Percentiles rank a stretch among this genome's conserved stretches.
phyloP scores from a whole-genome alignment of 345 rosid species.

The Physaria fendleri region DNA sequence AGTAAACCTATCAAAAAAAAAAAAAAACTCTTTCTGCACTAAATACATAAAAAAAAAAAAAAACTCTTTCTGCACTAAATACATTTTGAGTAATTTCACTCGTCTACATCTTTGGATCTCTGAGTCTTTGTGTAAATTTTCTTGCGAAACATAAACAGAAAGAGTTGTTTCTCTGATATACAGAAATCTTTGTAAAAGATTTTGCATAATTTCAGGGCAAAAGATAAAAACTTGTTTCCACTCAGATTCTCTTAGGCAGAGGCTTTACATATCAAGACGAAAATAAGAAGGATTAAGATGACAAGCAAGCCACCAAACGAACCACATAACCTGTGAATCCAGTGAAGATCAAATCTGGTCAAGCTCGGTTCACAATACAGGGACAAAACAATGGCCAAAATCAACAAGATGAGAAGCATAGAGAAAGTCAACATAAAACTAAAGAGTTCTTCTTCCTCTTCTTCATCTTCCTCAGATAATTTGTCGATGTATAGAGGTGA shows the following conservation, averaged over 20 bases:
- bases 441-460: conserved; percentile 39
- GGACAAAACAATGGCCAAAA: conserved; percentile 47
- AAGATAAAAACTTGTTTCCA: neutral
- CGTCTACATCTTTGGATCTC: conserved; percentile 13
- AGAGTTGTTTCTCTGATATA: neutral
- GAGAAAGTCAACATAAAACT: conserved; percentile 39
- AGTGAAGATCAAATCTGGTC: conserved; percentile 64
- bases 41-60: too few species aligned
- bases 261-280: conserved; percentile 53
- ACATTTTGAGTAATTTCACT: conserved; percentile 5
- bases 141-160: conserved; percentile 4
- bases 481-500: conserved; percentile 72
- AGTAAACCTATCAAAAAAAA: conserved; percentile 4
- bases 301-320: conserved; percentile 71
- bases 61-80: conserved; percentile 1
- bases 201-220: neutral
- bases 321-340: conserved; percentile 91
- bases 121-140: conserved; percentile 18
- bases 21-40: conserved; percentile 1
- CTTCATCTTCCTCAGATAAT: conserved; percentile 29
- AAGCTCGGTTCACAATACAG: conserved; percentile 53
- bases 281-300: conserved; percentile 56
- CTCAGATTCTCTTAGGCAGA: conserved; percentile 8
- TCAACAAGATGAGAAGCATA: conserved; percentile 47
- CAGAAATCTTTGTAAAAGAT: neutral